Conservation (phyloP, 768 basidiomycete species). For the Lentinula lateritia region DNA sequence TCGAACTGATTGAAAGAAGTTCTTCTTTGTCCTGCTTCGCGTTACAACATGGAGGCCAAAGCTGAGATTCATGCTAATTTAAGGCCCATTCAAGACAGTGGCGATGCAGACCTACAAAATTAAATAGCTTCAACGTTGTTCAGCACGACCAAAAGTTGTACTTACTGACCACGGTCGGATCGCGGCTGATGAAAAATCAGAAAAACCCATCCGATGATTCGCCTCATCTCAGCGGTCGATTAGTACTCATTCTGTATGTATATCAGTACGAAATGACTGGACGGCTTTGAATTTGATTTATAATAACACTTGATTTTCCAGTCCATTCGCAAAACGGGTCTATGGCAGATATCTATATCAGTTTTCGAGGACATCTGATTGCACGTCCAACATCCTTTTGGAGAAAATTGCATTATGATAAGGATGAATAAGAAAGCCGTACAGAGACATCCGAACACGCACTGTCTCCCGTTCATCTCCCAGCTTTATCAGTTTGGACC, state of each 20-base stretch:
- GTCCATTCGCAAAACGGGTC: neutral
- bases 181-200: neutral
- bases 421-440: neutral
- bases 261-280: neutral
- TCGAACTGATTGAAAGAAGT: neutral
- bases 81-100: constrained; percentile 1
- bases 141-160: neutral
- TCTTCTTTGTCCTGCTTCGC: neutral
- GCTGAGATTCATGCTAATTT: neutral
- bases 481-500: neutral
- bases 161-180: neutral
- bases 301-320: neutral
- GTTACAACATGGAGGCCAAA: neutral
- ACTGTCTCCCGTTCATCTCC: too few relatives aligned
- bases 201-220: neutral
- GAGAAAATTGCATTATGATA: neutral
- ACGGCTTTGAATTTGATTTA: neutral
- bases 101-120: neutral
- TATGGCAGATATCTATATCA: neutral
- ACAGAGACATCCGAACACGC: too few relatives aligned
- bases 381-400: neutral
- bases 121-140: neutral
- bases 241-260: neutral
- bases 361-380: neutral
- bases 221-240: neutral